These are phyloP conservation scores for Tolypocladium album DNA, from an alignment of 2,329 filamentous ascomycete species.

Conservation along the genomic window DNA sequence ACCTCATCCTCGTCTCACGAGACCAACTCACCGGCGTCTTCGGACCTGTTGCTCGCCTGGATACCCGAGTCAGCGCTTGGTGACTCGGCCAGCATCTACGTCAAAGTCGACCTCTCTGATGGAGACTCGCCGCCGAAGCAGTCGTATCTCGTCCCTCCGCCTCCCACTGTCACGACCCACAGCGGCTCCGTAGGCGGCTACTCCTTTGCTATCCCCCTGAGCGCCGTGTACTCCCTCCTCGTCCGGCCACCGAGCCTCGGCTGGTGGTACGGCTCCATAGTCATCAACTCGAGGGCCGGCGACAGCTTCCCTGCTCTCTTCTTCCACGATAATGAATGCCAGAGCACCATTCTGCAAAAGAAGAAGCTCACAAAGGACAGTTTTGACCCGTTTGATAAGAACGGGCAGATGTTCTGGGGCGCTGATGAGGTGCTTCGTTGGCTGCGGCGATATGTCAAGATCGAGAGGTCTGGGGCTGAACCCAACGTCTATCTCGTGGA, in stretches of 20 bases:
- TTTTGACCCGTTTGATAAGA: slow-evolving; percentile 83
- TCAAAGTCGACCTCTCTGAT: slow-evolving; percentile 87
- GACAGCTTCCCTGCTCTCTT: slow-evolving; percentile 94
- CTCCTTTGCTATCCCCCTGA: slow-evolving; percentile 83
- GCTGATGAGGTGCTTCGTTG: slow-evolving; percentile 91
- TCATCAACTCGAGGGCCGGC: slow-evolving; percentile 83
- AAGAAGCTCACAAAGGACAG: slow-evolving; percentile 73
- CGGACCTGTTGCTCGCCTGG: slow-evolving; percentile 84
- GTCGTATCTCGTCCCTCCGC: slow-evolving; percentile 82
- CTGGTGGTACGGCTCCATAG: slow-evolving; percentile 96
- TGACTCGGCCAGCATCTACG: slow-evolving; percentile 78
- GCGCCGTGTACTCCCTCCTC: slow-evolving; percentile 80
- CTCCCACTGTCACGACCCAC: slow-evolving; percentile 74
- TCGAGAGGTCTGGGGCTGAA: slow-evolving; percentile 78
- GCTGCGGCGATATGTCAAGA: slow-evolving; percentile 71
- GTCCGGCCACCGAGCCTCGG: slow-evolving; percentile 86
- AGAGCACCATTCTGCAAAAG: slow-evolving; percentile 89
- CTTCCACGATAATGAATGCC: slow-evolving; percentile 95
- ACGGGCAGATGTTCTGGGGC: slow-evolving; percentile 90
- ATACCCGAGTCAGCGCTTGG: slow-evolving; percentile 82
- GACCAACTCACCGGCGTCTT: slow-evolving; percentile 39
- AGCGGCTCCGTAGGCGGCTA: slow-evolving; percentile 65
- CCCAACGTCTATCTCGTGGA: slow-evolving; percentile 87
- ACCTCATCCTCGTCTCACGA: slow-evolving; percentile 18
- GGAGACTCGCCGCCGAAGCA: slow-evolving; percentile 72